Base-by-base conservation (phyloP, 2,329 filamentous ascomycete genomes). In the Verruconis gallopava region DNA sequence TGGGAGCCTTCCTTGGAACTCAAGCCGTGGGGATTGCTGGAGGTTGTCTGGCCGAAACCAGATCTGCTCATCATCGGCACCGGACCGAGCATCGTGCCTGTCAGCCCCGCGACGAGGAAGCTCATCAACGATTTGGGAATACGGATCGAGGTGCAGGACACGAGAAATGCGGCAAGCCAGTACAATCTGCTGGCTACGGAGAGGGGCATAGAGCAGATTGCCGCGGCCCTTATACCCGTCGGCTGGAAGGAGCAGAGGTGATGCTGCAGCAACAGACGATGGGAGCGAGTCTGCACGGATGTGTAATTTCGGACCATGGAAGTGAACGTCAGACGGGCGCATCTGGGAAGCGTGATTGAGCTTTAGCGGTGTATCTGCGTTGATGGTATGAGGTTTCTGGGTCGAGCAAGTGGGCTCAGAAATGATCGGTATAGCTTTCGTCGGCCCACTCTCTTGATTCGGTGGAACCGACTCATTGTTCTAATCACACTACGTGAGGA, bases 101-200 rank as follows among this genome's bases (percentile, higher is more conserved):
- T 96, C 5, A 84, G 81, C 43, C 82, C 83, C 1, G 71, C 77
- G 50, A 84, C 85, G 34, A 77, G 81, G 51, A 70, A 69, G 45
- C 70, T 77, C 51, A 76, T 98, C 44, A 81, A 79, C 47, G 72
- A 74, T 21, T 61, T 96, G 33, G 91, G 91, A 0, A 82, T 96
- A 51, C 71, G 85, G 44, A 70, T 96, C 4, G 91, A 98, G 55
- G 72, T 95, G 3, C 73, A 89, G 55, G 91, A 96, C 63, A 96
- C 91, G 21, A 71, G 85, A 48, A 96, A 96, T 62, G 91, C 91
- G 5, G 85, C 89, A 1, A 81, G 88, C 22, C 86, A 95, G 59
- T 98, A 91, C 61, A 98, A 98, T 57, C 59, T 98, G 53, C 65
- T 98, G 42, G 89, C 86, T n/a, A 96, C 86, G 14, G 91, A 98